Conservation (phyloP, 257 asterid species). For the Nicotiana tabacum region DNA sequence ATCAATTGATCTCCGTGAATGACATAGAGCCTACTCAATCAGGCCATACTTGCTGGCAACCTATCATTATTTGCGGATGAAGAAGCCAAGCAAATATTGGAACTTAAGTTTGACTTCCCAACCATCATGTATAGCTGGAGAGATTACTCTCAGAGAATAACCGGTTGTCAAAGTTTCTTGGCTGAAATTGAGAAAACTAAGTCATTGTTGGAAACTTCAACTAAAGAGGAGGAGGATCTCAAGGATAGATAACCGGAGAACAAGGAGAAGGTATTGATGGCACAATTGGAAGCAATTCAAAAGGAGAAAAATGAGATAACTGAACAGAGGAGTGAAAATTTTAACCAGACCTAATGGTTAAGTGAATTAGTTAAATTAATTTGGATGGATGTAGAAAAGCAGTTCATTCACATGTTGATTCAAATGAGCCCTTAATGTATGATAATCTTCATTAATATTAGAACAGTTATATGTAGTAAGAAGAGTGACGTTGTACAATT, state of each 20-base stretch:
- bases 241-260: background rate
- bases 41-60: background rate
- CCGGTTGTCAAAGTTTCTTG: background rate
- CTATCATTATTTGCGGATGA: background rate
- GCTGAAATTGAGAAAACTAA: conserved; percentile 3
- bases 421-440: no score
- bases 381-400: no score
- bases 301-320: background rate
- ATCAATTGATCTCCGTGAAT: background rate
- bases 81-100: background rate
- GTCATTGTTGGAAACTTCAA: background rate
- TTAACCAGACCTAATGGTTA: no score
- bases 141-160: background rate
- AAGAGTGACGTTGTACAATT: no score
- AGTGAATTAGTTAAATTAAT: no score
- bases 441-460: no score
- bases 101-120: background rate
- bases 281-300: background rate
- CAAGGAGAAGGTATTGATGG: background rate
- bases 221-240: background rate
- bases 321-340: no score
- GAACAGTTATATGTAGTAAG: no score
- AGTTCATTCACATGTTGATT: no score
- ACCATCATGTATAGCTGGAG: background rate
- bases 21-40: background rate